Base-by-base conservation (phyloP, 805 yeast genomes). In the Wickerhamomyces alni region DNA sequence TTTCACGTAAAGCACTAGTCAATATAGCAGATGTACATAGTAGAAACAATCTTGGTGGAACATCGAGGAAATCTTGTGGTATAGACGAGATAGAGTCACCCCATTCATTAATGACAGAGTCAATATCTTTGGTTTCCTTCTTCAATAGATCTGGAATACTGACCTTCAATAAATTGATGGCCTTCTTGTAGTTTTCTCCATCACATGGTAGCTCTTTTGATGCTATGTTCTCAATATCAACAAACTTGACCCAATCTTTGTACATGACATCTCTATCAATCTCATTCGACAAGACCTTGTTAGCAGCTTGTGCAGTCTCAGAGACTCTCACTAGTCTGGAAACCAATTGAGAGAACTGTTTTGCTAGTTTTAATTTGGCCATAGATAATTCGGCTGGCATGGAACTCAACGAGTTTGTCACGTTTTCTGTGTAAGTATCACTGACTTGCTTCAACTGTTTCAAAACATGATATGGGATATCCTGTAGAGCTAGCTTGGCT, bases 1-100 rank as follows among this genome's bases (percentile, higher is more conserved):
- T 69, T 49, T 81, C 87, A 44, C 87, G 64, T 30, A 80, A 60
- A 16, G 82, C 74, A 12, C 78, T 67, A 7, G 83, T 78, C 36
- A 79, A 62, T 9, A 80, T 51, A 10, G 77, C 70, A 35, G 74
- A 73, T 33, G 74, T 59, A 35, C 76, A 67, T 36, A 81, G 59
- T 17, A 79, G 50, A 48, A 80, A 76, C 36, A 77, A 55, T 40
- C 79, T 65, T 1, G 88, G 77, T 35, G 77, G 69, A 11, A 70
- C 61, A n/a, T 65, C 62, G 4, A 69, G 62, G 48, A 81, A 77
- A 33, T 64, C 58, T 3, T 57, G 56, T 6, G 82, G 79, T 13
- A 77, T 57, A 17, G 55, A 54, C 41, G 54, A 63, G 44, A 63
- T 64, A 48, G 55, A 72, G 17, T 50, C 48, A 3, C 70, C 68